phyloP scores from a whole-genome alignment of 192 early-diverging fungal species.

The Helicostylum pulchrum region DNA sequence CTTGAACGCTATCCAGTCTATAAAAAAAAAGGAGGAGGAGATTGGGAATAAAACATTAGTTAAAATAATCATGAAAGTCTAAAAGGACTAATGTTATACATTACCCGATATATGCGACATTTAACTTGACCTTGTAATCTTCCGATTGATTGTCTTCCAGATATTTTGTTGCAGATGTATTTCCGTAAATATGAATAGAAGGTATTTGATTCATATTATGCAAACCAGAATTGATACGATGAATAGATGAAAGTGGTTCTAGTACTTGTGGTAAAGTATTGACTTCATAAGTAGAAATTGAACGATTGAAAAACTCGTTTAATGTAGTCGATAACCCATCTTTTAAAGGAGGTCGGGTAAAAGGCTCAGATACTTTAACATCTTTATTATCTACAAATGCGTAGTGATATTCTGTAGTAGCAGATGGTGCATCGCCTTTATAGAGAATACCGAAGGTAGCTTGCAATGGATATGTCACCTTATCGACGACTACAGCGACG shows the following conservation, averaged over 20 bases:
- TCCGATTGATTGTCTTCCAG: neutral
- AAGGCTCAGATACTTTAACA: conserved; percentile 7
- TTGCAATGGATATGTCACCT: neutral
- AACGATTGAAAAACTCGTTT: conserved; percentile 25
- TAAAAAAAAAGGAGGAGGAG: neutral
- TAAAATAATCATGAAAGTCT: neutral
- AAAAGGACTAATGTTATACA: neutral
- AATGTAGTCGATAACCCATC: neutral
- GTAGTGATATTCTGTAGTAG: conserved; percentile 7
- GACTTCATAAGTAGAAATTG: neutral
- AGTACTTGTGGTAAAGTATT: conserved; percentile 7
- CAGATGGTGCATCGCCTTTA: conserved; percentile 11
- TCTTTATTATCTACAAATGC: neutral
- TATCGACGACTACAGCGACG: conserved; percentile 6
- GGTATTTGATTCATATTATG: conserved; percentile 7
- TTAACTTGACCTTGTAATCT: neutral
- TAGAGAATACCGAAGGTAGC: conserved; percentile 8
- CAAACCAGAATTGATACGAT: conserved; percentile 1
- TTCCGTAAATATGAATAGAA: conserved; percentile 5
- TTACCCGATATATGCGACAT: conserved; percentile 18
- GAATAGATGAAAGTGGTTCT: neutral
- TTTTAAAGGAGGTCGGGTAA: neutral
- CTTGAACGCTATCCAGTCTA: neutral
- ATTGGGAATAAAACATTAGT: neutral
- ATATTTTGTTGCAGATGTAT: neutral